Base-by-base conservation (phyloP, 2,329 filamentous ascomycete genomes). In the Huntiella bhutanensis region DNA sequence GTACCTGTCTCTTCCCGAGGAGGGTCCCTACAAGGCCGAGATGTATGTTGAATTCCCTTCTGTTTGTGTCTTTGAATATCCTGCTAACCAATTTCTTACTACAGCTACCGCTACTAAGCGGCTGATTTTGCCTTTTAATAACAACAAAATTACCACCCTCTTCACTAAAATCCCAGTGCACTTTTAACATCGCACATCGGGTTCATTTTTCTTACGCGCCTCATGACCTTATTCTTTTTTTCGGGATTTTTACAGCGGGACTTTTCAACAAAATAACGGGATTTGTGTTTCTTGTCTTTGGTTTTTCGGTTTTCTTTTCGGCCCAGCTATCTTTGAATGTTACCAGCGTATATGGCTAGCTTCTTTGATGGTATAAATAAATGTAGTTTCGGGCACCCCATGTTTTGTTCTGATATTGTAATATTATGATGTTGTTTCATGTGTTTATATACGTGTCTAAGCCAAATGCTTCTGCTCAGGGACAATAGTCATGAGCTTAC, bases 1-100 rank as follows among this genome's bases (percentile, higher is more conserved):
- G 61, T 98, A 98, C 73, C 82, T 96, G 62, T 77, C 85, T 58
- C 73, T 98, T 56, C 73, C 78, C 51, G 61, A 76, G 53, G 81
- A 87, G 71, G 91, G 91, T 63, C 91, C 91, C 58, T 98, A 75
- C 82, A 98, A 98, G 85, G 73, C 71, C 67, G 88, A 96, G 57
- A 83, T 87, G 75, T 87, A 83, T 63, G 48, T 46, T 34, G n/a
- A 33, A n/a, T 28, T 41, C 22, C 37, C n/a, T 8, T 12, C 11
- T 19, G 12, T 7, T n/a, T 32, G 4, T 11, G n/a, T 47, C 13
- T 16, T 36, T 33, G 6, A 47, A 36, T 13, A 36, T 39, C 54
- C 56, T 51, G 55, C 53, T 16, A 16, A 15, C 11, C 16, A 8
- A 19, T 45, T 12, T 41, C 33, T 28, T n/a, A 11, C n/a, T 47